These are phyloP conservation scores for Ophiocordyceps robertsii DNA, from an alignment of 2,329 filamentous ascomycete species.

Conservation along the genomic window DNA sequence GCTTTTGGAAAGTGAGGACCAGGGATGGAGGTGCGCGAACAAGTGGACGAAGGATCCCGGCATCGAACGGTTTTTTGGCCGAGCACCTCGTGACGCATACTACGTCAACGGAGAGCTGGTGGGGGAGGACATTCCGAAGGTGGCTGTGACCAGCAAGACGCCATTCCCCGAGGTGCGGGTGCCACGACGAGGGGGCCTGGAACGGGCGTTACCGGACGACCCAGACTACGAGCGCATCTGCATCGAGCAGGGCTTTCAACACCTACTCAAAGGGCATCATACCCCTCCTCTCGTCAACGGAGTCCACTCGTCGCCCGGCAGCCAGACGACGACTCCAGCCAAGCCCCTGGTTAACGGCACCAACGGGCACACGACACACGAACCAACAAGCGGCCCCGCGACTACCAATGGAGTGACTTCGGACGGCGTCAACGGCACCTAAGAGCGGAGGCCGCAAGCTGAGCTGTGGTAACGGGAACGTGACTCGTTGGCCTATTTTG, in stretches of 20 bases:
- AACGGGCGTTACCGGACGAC: constrained; percentile 39
- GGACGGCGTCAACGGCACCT: constrained; percentile 16
- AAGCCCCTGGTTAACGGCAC: constrained; percentile 17
- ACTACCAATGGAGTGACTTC: constrained; percentile 10
- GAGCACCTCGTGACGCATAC: constrained; percentile 43
- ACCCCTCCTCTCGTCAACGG: constrained; percentile 33
- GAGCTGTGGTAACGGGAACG: not conserved
- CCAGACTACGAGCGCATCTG: constrained; percentile 43
- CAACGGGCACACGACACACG: constrained; percentile 8
- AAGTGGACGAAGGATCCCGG: constrained; percentile 50
- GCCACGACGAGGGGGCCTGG: constrained; percentile 39
- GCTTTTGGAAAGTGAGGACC: constrained; percentile 35
- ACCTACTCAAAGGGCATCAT: constrained; percentile 34
- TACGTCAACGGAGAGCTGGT: constrained; percentile 43
- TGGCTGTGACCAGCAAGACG: constrained; percentile 27
- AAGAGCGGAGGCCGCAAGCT: not conserved
- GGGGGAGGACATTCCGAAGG: constrained; percentile 31
- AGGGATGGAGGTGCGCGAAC: constrained; percentile 26
- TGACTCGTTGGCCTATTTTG: not conserved
- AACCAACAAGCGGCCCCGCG: constrained; percentile 6
- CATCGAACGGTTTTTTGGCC: constrained; percentile 33
- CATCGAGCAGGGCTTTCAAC: constrained; percentile 41
- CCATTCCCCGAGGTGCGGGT: constrained; percentile 42
- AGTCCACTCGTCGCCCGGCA: constrained; percentile 31
- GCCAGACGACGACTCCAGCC: constrained; percentile 17